A percentile compares a stretch with the other conserved stretches of the same genome.
These are phyloP conservation scores for Starmerella davenportii DNA, from an alignment of 805 yeast genomes.

Conservation along the genomic window DNA sequence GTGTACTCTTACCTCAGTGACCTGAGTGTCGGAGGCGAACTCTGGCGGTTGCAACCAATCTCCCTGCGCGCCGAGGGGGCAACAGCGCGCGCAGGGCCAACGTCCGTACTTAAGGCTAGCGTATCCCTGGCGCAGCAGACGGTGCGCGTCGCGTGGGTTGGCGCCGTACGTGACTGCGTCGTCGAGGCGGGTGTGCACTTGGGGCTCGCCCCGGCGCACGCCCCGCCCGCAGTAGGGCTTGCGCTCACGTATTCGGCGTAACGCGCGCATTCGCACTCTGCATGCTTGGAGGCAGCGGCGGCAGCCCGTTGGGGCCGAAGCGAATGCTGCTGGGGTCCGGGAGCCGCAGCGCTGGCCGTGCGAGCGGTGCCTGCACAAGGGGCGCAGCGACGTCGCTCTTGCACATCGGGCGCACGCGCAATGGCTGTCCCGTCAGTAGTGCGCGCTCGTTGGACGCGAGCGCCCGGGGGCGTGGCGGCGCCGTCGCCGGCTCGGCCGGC, in stretches of 20 bases:
- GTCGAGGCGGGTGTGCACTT: slow-evolving; percentile 46
- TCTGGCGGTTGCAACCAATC: slow-evolving; percentile 37
- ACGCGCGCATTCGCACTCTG: not conserved
- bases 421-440: slow-evolving; percentile 6
- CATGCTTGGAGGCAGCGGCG: slow-evolving; percentile 13
- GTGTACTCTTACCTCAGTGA: slow-evolving; percentile 79
- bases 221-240: slow-evolving; percentile 13
- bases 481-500: not conserved
- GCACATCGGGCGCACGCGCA: not conserved
- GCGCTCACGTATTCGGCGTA: slow-evolving; percentile 14
- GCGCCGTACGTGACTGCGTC: slow-evolving; percentile 61
- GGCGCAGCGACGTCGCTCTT: not conserved
- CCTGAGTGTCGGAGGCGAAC: slow-evolving; percentile 67
- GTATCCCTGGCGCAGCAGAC: slow-evolving; percentile 48
- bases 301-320: slow-evolving; percentile 8
- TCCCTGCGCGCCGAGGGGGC: slow-evolving; percentile 6
- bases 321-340: slow-evolving; percentile 8
- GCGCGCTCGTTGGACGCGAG: not conserved
- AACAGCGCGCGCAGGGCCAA: slow-evolving; percentile 9
- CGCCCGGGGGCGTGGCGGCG: not conserved
- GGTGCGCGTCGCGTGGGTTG: slow-evolving; percentile 68
- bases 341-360: slow-evolving; percentile 4
- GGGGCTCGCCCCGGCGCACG: slow-evolving; percentile 14
- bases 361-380: not conserved
- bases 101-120: slow-evolving; percentile 53